phyloP scores from a whole-genome alignment of 768 basidiomycete species.

The Obba rivulosa region DNA sequence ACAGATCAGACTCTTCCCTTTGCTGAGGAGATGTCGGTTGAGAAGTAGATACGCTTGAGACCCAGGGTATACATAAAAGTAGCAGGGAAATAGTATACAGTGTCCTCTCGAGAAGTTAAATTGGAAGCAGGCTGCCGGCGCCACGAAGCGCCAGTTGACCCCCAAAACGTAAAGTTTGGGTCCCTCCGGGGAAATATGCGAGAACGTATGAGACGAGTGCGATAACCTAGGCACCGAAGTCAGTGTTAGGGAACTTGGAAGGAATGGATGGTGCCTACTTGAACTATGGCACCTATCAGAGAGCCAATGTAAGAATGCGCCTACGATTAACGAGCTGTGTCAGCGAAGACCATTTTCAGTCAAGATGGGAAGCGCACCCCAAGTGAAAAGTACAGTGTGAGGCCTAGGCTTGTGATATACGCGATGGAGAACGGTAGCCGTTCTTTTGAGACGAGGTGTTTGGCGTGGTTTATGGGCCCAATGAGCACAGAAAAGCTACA shows the following conservation, averaged over 20 bases:
- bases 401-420: constrained; percentile 77
- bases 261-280: constrained; percentile 38
- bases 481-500: constrained; percentile 76
- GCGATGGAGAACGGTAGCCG: constrained; percentile 78
- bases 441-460: constrained; percentile 79
- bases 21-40: too few species aligned
- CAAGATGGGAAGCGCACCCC: constrained; percentile 49
- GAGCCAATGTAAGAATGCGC: constrained; percentile 83
- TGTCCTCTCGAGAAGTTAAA: constrained; percentile 37
- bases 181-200: constrained; percentile 93
- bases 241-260: not conserved
- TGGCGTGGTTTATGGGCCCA: constrained; percentile 88
- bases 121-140: constrained; percentile 75
- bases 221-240: constrained; percentile 45
- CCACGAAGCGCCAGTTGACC: constrained; percentile 78
- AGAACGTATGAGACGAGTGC: constrained; percentile 85
- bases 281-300: constrained; percentile 74
- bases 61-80: too few species aligned
- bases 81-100: too few species aligned
- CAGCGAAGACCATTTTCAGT: not conserved
- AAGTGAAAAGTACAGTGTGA: constrained; percentile 90
- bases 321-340: constrained; percentile 34
- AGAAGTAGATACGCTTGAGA: too few species aligned
- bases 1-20: too few species aligned
- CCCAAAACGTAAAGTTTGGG: constrained; percentile 75